Conservation (phyloP, 495 filamentous ascomycete genomes). For the Jackrogersella multiformis region DNA sequence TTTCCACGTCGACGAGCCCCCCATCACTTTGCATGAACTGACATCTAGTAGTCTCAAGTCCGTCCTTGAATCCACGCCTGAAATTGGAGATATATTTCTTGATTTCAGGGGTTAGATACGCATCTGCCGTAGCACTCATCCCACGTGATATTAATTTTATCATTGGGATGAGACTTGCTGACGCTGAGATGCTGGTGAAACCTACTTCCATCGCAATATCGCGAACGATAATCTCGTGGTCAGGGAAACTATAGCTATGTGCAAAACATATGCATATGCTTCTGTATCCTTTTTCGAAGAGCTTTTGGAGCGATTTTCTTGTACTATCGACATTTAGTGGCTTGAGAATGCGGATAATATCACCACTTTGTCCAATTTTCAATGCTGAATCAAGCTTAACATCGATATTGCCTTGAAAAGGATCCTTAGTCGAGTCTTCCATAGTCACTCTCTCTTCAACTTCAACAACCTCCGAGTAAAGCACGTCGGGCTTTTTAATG, state of each 20-base stretch:
- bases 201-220: slow-evolving; percentile 55
- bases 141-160: slow-evolving; percentile 48
- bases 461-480: slow-evolving; percentile 80
- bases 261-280: slow-evolving; percentile 44
- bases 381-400: slow-evolving; percentile 23
- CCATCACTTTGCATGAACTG: slow-evolving; percentile 50
- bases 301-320: slow-evolving; percentile 27
- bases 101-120: slow-evolving; percentile 47
- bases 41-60: slow-evolving; percentile 44
- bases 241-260: slow-evolving; percentile 48
- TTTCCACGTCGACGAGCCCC: slow-evolving; percentile 61
- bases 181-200: slow-evolving; percentile 37
- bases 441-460: slow-evolving; percentile 80
- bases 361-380: slow-evolving; percentile 29
- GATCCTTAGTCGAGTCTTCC: slow-evolving; percentile 46
- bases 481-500: slow-evolving; percentile 78
- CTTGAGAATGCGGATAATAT: slow-evolving; percentile 34
- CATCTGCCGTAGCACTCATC: slow-evolving; percentile 46
- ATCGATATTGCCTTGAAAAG: slow-evolving; percentile 21
- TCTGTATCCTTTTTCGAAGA: slow-evolving; percentile 38
- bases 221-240: slow-evolving; percentile 53
- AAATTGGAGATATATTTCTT: slow-evolving; percentile 45
- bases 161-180: slow-evolving; percentile 44
- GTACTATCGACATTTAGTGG: slow-evolving; percentile 31
- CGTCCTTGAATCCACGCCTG: slow-evolving; percentile 62